Conservation (phyloP, 2,329 filamentous ascomycete genomes). For the Alternaria panax region DNA sequence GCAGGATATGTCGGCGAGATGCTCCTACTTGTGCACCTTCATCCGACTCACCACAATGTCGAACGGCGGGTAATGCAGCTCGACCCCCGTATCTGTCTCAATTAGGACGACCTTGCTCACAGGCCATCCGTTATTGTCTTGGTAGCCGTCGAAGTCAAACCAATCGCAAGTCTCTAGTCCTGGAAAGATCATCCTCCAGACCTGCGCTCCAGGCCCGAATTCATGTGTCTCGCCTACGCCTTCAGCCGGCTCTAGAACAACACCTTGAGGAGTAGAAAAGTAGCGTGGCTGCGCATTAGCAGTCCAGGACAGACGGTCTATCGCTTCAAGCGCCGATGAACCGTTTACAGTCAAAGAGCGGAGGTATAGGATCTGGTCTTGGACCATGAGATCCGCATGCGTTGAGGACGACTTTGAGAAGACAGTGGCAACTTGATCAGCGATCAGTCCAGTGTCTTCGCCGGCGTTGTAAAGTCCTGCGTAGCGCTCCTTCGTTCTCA, state of each 20-base stretch:
- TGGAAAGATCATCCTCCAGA: slow-evolving; percentile 38
- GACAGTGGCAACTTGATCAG: slow-evolving; percentile 21
- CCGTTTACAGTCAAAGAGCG: slow-evolving; percentile 39
- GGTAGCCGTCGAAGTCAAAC: slow-evolving; percentile 46
- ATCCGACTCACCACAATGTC: slow-evolving; percentile 30
- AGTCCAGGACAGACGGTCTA: slow-evolving; percentile 39
- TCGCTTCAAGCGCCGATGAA: slow-evolving; percentile 36
- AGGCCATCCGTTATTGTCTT: slow-evolving; percentile 43
- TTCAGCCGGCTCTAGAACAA: slow-evolving; percentile 36
- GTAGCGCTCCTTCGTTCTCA: slow-evolving; percentile 23
- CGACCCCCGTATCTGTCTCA: slow-evolving; percentile 24
- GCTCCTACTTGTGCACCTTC: neutral
- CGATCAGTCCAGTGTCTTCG: slow-evolving; percentile 28
- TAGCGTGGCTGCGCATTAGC: slow-evolving; percentile 20
- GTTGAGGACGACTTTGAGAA: slow-evolving; percentile 17
- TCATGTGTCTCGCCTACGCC: slow-evolving; percentile 31
- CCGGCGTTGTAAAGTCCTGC: slow-evolving; percentile 32
- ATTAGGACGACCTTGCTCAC: slow-evolving; percentile 40
- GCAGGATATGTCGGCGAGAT: neutral
- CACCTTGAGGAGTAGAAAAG: slow-evolving; percentile 35
- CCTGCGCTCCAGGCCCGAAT: slow-evolving; percentile 35
- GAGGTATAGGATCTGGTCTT: slow-evolving; percentile 38
- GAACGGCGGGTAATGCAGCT: slow-evolving; percentile 42
- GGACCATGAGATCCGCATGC: slow-evolving; percentile 33
- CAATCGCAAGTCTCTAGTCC: slow-evolving; percentile 39